Evolutionary conservation across 2,329 filamentous ascomycete species (phyloP).

Genomic region (Tolypocladium amazonense): DNA sequence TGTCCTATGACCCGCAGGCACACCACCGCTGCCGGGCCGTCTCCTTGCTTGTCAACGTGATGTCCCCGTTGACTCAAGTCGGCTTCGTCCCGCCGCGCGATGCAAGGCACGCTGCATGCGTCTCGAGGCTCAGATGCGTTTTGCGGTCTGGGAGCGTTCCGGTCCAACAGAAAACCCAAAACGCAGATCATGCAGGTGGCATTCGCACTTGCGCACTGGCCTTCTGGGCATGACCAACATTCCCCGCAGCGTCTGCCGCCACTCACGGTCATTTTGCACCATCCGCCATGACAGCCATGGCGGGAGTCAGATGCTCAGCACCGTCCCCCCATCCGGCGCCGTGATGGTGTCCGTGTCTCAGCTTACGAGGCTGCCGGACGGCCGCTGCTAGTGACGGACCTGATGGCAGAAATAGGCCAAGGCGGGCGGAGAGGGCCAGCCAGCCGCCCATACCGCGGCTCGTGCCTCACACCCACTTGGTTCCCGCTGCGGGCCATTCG

Average conservation of each 20-base stretch:
- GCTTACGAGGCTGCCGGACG: constrained; percentile 6
- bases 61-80: not conserved
- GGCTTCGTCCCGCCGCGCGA: not conserved
- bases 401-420: not conserved
- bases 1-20: not conserved
- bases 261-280: not conserved
- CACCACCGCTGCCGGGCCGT: not conserved
- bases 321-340: not conserved
- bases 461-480: constrained; percentile 1
- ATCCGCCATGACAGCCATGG: constrained; percentile 6
- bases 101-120: constrained; percentile 10
- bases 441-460: not conserved
- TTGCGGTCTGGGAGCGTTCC: constrained; percentile 6
- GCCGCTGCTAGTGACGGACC: not conserved
- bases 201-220: constrained; percentile 3
- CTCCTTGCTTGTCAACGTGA: not conserved
- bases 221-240: constrained; percentile 15
- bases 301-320: constrained; percentile 6
- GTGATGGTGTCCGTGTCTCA: constrained; percentile 19
- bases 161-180: constrained; percentile 16
- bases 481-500: constrained; percentile 1
- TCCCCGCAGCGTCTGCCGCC: constrained; percentile 2
- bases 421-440: not conserved
- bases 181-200: constrained; percentile 16
- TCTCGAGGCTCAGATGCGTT: not conserved